A percentile compares a stretch with the other conserved stretches of the same genome.
Conservation (phyloP, 805 yeast genomes). For the Metschnikowia drakensbergensis region DNA sequence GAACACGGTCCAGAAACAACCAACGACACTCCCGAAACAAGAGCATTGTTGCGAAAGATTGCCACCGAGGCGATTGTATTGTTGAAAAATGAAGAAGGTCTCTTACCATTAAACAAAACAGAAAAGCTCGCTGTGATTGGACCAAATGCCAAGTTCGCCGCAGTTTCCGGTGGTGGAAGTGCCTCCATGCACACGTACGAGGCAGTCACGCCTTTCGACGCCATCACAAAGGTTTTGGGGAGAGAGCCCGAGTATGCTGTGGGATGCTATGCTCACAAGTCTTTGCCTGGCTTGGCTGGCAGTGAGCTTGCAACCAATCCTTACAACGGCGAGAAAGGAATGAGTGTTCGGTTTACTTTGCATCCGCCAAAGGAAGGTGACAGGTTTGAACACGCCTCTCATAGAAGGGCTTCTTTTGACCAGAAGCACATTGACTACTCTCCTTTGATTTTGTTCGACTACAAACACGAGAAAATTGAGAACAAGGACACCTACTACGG, state of each 20-base stretch:
- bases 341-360: slow-evolving; percentile 23
- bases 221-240: slow-evolving; percentile 33
- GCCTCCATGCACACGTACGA: slow-evolving; percentile 50
- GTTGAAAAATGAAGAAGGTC: slow-evolving; percentile 47
- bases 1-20: slow-evolving; percentile 23
- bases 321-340: slow-evolving; percentile 24
- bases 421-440: slow-evolving; percentile 16
- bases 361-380: slow-evolving; percentile 18
- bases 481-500: slow-evolving; percentile 13
- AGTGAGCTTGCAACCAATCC: slow-evolving; percentile 18
- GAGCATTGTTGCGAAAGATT: slow-evolving; percentile 18
- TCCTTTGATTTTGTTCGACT: slow-evolving; percentile 18
- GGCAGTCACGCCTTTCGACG: slow-evolving; percentile 46
- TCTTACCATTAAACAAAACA: slow-evolving; percentile 45
- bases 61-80: slow-evolving; percentile 50
- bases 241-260: slow-evolving; percentile 24
- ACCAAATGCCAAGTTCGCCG: slow-evolving; percentile 50
- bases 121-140: slow-evolving; percentile 53
- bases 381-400: slow-evolving; percentile 9
- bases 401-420: slow-evolving; percentile 25
- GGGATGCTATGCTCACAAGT: slow-evolving; percentile 33
- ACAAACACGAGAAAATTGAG: slow-evolving; percentile 7
- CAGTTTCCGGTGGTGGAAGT: slow-evolving; percentile 61
- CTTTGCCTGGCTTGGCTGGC: slow-evolving; percentile 28
- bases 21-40: slow-evolving; percentile 26